Base-by-base conservation (phyloP, 2,329 filamentous ascomycete species). In the Fusarium sp. region DNA sequence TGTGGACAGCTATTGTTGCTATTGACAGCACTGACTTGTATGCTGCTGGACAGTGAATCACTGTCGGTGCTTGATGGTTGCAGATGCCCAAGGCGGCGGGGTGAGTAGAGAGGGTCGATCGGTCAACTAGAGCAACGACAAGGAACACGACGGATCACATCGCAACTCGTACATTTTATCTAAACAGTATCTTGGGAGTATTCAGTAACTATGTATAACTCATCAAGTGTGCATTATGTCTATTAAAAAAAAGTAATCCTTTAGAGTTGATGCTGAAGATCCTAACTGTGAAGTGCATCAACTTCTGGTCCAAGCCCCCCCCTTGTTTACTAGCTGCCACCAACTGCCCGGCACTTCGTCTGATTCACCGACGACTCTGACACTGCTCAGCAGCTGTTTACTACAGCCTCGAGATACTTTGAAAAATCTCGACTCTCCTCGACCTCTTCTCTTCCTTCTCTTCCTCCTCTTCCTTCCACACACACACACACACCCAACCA, bases 171-270 rank as follows among this genome's bases (percentile, higher is more conserved):
- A 53, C 17, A 31, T 7, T 20, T 20, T 31, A 9, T 14, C 17
- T 20, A 14, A 31, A 33, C 49, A 33, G 2, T 29, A 29, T 16
- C 24, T 5, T 12, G 12, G 22, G 1, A 51, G 6, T 31, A 51
- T 20, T 14, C 12, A 12, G 14, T 31, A 8, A 8, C 49, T 20
- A 27, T 53, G n/a, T 6, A 33, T 14, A 16, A 53, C 5, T 33
- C 17, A 1, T 8, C 2, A 20, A n/a, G 4, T 31, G 0, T 12
- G n/a, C 2, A n/a, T 29, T 51, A 16, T n/a, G 6, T n/a, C 17
- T n/a, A 9, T 51, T 16, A 1, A 12, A 51, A 51, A n/a, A n/a
- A n/a, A n/a, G n/a, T 7, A 29, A 24, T 31, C 46, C 24, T 29
- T 29, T 29, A 2, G 24, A 12, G 46, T n/a, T 51, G 27, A 51